Evolutionary conservation across 768 basidiomycete species (phyloP), one percentile per base, ranked within the genome.

Genomic region (Mrakia frigida): DNA sequence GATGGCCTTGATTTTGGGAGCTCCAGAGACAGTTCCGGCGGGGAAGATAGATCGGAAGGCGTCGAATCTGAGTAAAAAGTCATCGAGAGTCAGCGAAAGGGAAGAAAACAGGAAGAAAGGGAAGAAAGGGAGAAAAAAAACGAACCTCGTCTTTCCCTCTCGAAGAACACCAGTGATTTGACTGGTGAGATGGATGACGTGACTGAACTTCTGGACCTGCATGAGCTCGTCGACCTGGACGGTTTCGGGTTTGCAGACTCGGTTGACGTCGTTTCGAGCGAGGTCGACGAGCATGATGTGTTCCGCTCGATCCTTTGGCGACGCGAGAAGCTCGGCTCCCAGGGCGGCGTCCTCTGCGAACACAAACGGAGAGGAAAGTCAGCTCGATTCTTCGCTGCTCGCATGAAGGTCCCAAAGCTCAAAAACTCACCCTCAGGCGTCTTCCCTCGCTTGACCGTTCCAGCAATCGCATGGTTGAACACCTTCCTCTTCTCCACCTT

Each of bases 281-380:
- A 99, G 88, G 84, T 99, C 97, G 74, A 98, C 93, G 75, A 99
- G 89, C 97, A 98, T 98, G 83, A 98, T 94, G 82, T 99, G 96
- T 82, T 99, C 97, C 59, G 97, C 94, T 41, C 93, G 88, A 82
- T 99, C 97, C 83, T 99, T 99, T 80, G 92, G 92, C 0, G 94
- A 97, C 33, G 88, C 87, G 43, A 90, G 84, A 21, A 99, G 87
- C 50, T 89, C 88, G 23, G 88, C 86, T 13, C 91, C 91, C 9
- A 98, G 86, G 77, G 86, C 85, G 76, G 88, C 88, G 82, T 99
- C 97, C 91, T 99, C 97, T 98, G 81, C n/a, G n/a, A 60, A 50
- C 43, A 39, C 41, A 35, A 46, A 16, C 25, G 16, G 4, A 37
- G n/a, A 46, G 11, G 43, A 56, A 50, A 71, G 28, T 71, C 41